Percentiles rank a stretch among this genome's conserved stretches.
These are phyloP conservation scores for Neofusicoccum cordaticola DNA, from an alignment of 2,329 filamentous ascomycete genomes.

Conservation along the genomic window DNA sequence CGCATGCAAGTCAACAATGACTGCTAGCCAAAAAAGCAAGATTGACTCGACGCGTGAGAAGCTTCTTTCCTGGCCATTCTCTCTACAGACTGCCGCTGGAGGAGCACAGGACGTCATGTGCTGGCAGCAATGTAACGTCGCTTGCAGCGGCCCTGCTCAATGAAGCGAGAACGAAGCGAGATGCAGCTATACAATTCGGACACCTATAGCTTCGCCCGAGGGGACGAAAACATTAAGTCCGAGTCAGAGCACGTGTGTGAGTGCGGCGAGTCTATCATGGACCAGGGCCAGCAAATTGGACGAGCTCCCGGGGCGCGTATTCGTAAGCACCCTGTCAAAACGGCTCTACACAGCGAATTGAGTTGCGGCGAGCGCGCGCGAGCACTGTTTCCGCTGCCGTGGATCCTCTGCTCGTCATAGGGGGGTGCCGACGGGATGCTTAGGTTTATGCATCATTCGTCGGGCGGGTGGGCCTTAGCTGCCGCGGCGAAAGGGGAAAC, in stretches of 20 bases:
- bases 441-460: background rate
- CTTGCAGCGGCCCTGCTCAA: background rate
- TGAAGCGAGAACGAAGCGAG: background rate
- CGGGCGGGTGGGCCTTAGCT: background rate
- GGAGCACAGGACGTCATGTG: background rate
- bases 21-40: background rate
- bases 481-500: background rate
- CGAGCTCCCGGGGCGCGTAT: background rate
- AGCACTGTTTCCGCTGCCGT: background rate
- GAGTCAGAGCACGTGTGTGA: no score
- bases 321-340: background rate
- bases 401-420: background rate
- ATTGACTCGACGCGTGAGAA: background rate
- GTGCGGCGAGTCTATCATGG: no score
- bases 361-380: background rate
- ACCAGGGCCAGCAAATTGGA: no score
- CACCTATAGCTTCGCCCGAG: background rate
- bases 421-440: no score
- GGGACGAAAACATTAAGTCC: no score
- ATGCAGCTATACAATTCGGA: background rate
- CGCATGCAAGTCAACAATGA: background rate
- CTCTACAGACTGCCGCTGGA: no score
- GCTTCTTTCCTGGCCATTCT: background rate
- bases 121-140: constrained; percentile 4
- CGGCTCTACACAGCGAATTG: background rate